Base-by-base conservation (phyloP, 2,329 filamentous ascomycete species). In the Chaetomiaceae sp. region DNA sequence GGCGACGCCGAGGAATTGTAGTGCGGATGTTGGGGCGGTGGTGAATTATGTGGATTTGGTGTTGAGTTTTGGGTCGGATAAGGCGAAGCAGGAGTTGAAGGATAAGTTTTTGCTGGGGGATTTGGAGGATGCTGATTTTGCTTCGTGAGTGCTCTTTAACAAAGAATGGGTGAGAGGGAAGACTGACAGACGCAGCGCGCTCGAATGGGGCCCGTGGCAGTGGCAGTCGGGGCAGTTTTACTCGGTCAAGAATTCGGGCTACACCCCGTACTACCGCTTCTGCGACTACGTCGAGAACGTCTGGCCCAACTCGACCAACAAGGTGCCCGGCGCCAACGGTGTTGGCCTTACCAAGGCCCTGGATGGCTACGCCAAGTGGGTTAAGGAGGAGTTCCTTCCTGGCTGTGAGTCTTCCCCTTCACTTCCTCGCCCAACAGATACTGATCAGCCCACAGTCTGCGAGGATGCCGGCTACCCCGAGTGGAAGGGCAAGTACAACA, bases 1-100 rank as follows among this genome's bases (percentile, higher is more conserved):
- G 55, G 79, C 77, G 11, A 79, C 81, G 66, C 75, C 80, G 0
- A 60, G 70, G 63, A 83, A 83, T 68, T 83, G 80, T 70, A 80
- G 74, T 60, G 64, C 64, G 14, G 80, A 83, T 60, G 65, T 83
- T 20, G 64, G 68, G 19, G 64, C 70, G 2, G 78, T 82, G n/a
- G 70, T 82, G 51, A 67, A 76, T 17, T 67, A 82, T 59, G 70
- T 83, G 20, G 79, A 84, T 61, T 68, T 60, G 42, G 71, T 75
- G 25, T 68, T 74, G 15, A 61, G 67, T 40, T 67, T 69, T 45
- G 76, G 60, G 64, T 71, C 57, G 58, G 63, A 46, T 44, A 68
- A 55, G 60, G 74, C 63, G 56, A 74, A 76, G 62, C 59, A 67
- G 40, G 65, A 67, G 6, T 66, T 83, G 22, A 80, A 83, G 66